Evolutionary conservation across 306 rosid genomes (phyloP), one percentile per base, ranked within the genome.

Genomic region (Oemleria cerasiformis): DNA sequence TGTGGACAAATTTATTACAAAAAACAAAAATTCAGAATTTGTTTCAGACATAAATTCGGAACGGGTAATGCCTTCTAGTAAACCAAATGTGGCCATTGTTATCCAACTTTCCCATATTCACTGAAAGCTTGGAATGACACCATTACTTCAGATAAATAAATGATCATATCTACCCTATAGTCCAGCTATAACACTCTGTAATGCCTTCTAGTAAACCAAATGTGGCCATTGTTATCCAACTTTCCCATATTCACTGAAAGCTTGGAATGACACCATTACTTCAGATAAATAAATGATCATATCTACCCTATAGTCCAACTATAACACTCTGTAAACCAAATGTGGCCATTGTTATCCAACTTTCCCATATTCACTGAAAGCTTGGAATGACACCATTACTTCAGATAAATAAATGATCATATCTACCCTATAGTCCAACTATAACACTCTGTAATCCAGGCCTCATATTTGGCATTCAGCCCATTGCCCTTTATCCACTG

Each of bases 321-420:
- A n/a, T n/a, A n/a, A n/a, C n/a, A n/a, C n/a, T n/a, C n/a, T n/a
- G n/a, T n/a, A n/a, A n/a, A n/a, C n/a, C n/a, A n/a, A n/a, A n/a
- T n/a, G 36, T 2, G 36, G 36, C 36, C 36, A 30, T 30, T 30
- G 36, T 30, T 30, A 66, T 9, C 41, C 39, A 15, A 47, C 1
- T 5, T 65, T 16, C 55, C 56, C 47, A 23, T 47, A 54, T 7
- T 3, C 25, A 69, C 41, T 63, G 40, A 40, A 55, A 5, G 40
- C 64, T 41, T 60, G 63, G 51, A 21, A 21, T 9, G 40, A 6
- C 20, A 53, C 14, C 63, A 51, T 68, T 4, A 41, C 59, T 34
- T 21, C 48, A 39, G 63, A 68, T 42, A 68, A 42, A n/a, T 5
- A 61, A 61, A 17, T 17, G 25, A 61, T 61, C 63, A 59, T 13